These are phyloP conservation scores for Coemansia sp. DNA, from an alignment of 192 early-diverging fungal species.

Conservation along the genomic window DNA sequence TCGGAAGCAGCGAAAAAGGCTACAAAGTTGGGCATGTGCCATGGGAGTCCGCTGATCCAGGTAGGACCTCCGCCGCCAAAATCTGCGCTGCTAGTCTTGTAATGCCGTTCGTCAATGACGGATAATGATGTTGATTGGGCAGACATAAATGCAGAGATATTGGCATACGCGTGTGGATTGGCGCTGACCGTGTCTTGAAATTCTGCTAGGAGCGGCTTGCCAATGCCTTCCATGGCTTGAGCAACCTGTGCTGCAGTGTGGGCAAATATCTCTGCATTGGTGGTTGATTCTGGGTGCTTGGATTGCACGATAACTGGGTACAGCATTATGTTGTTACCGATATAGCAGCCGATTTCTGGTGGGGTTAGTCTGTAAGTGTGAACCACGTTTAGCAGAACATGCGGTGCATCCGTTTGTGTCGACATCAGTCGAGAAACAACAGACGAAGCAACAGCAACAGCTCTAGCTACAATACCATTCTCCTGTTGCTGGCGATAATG, in stretches of 20 bases:
- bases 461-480: not conserved
- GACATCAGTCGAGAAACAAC: not conserved
- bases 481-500: not conserved
- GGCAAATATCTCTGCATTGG: constrained; percentile 6
- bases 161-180: constrained; percentile 13
- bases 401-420: not conserved
- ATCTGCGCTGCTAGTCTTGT: constrained; percentile 17
- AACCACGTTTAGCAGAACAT: constrained; percentile 20
- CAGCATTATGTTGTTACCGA: constrained; percentile 31
- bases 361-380: constrained; percentile 16
- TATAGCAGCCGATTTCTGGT: constrained; percentile 6
- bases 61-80: constrained; percentile 39
- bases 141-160: constrained; percentile 7
- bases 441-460: not conserved
- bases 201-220: constrained; percentile 6
- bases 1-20: constrained; percentile 14
- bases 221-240: constrained; percentile 3
- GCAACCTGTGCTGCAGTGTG: not conserved
- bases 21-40: constrained; percentile 35
- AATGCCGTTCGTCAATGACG: constrained; percentile 29
- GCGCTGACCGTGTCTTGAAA: constrained; percentile 16
- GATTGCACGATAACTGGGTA: constrained; percentile 2
- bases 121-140: constrained; percentile 5
- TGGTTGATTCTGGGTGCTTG: not conserved
- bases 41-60: constrained; percentile 32